Evolutionary conservation across 495 filamentous ascomycete genomes (phyloP), one percentile per base, ranked within the genome.

Genomic region (Rhizodiscina lignyota): DNA sequence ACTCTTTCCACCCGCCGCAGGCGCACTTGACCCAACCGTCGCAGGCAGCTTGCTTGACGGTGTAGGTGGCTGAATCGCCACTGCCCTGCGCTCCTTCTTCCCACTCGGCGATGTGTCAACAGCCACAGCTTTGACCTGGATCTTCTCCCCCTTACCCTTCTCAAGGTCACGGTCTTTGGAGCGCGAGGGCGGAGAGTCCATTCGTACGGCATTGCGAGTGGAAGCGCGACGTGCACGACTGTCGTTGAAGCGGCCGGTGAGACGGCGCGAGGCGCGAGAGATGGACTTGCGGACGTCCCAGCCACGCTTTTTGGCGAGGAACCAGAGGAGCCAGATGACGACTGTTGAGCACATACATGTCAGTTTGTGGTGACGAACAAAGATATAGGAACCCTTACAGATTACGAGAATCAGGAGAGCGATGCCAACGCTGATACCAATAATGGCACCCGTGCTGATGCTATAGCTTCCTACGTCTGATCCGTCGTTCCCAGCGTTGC

Each of bases 271-370:
- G 18, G 57, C 60, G 23, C 60, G 59, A 12, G 53, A 50, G 38
- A 70, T 44, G 16, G 49, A 51, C 29, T 60, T 58, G 26, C 64
- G 62, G 45, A 68, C 54, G 30, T 59, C 54, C 64, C 64, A 68
- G 51, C 68, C 64, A 4, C 60, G 57, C 34, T 61, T 63, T 38
- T 70, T 68, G 19, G 66, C 66, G 12, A 68, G 36, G 44, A 59
- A 56, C 47, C 60, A 70, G 38, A 70, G 59, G 24, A 58, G 42
- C 2, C 60, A 54, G 0, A 62, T 61, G 23, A 47, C 50, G 30
- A 61, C 64, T 68, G 35, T 17, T 32, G 21, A 34, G 13, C 30
- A 34, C 24, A 13, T 2, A 4, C 17, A 26, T 34, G 42, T 46
- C 38, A 32, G 12, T 17, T 4, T 12, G 19, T 28, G 2, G 16